Percentiles rank a stretch among this genome's conserved stretches.
phyloP scores from a whole-genome alignment of 768 basidiomycete genomes.

The Boletellus sp. region DNA sequence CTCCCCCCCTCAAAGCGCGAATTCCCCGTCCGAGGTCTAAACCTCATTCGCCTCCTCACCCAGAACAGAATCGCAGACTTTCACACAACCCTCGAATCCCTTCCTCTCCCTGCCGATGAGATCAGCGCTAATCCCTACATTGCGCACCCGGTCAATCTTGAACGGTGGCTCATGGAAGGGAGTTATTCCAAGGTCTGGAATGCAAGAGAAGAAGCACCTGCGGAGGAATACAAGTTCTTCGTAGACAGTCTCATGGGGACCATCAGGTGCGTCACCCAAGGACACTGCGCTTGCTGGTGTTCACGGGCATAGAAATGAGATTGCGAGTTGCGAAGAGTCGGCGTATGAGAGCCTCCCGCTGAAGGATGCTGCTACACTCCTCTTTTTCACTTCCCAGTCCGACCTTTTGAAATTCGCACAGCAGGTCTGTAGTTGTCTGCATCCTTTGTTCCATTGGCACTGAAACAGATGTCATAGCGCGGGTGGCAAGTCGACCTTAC shows the following conservation, averaged over 20 bases:
- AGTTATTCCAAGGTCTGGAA: slow-evolving; percentile 98
- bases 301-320: slow-evolving; percentile 70
- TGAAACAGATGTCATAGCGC: slow-evolving; percentile 45
- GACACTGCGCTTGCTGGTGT: background rate
- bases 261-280: slow-evolving; percentile 58
- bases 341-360: slow-evolving; percentile 91
- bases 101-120: slow-evolving; percentile 66
- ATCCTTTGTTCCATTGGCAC: background rate
- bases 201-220: slow-evolving; percentile 86
- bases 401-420: slow-evolving; percentile 83
- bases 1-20: slow-evolving; percentile 85
- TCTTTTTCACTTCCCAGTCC: slow-evolving; percentile 84
- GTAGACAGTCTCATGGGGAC: slow-evolving; percentile 92
- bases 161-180: slow-evolving; percentile 98
- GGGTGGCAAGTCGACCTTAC: slow-evolving; percentile 81
- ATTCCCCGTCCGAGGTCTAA: slow-evolving; percentile 84
- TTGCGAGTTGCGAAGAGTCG: slow-evolving; percentile 92
- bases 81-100: slow-evolving; percentile 92
- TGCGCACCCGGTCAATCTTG: slow-evolving; percentile 84
- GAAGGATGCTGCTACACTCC: slow-evolving; percentile 82
- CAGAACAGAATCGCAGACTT: slow-evolving; percentile 97
- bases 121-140: slow-evolving; percentile 70
- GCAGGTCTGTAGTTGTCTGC: slow-evolving; percentile 45
- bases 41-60: slow-evolving; percentile 91
- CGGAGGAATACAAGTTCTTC: slow-evolving; percentile 93